phyloP scores from a whole-genome alignment of 2,329 filamentous ascomycete species.

The Triangularia setosa region DNA sequence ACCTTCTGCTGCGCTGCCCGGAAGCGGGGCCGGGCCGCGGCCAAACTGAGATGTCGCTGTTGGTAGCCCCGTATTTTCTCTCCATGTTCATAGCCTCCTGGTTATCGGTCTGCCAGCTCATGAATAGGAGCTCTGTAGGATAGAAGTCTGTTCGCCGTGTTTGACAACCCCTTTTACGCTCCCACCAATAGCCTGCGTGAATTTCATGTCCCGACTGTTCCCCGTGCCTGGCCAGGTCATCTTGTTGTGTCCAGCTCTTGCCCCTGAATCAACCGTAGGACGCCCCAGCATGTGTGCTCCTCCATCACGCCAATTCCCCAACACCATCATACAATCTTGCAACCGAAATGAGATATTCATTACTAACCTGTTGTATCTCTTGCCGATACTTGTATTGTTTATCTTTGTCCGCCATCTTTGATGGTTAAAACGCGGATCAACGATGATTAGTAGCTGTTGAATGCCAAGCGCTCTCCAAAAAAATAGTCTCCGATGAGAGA shows the following conservation, averaged over 20 bases:
- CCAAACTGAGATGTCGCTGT: too few species aligned
- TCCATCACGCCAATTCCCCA: background rate
- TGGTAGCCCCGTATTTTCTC: too few species aligned
- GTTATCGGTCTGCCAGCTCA: too few species aligned
- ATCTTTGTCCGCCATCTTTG: constrained; percentile 69
- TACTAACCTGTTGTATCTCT: constrained; percentile 87
- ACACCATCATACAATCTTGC: background rate
- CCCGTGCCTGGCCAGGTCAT: background rate
- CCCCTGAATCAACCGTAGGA: background rate
- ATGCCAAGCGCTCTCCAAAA: background rate
- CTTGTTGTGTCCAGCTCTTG: background rate
- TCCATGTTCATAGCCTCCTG: background rate
- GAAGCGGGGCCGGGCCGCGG: background rate
- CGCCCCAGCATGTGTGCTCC: background rate
- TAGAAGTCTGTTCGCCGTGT: too few species aligned
- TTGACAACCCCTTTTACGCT: background rate
- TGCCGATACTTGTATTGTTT: constrained; percentile 80
- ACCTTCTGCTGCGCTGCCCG: background rate
- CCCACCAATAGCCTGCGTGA: background rate
- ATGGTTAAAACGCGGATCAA: background rate
- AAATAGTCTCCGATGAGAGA: background rate
- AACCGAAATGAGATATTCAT: background rate
- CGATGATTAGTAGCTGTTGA: background rate
- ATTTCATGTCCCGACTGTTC: background rate
- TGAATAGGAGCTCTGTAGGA: too few species aligned